phyloP scores from a whole-genome alignment of 768 basidiomycete species.

The Gloeophyllum trabeum region DNA sequence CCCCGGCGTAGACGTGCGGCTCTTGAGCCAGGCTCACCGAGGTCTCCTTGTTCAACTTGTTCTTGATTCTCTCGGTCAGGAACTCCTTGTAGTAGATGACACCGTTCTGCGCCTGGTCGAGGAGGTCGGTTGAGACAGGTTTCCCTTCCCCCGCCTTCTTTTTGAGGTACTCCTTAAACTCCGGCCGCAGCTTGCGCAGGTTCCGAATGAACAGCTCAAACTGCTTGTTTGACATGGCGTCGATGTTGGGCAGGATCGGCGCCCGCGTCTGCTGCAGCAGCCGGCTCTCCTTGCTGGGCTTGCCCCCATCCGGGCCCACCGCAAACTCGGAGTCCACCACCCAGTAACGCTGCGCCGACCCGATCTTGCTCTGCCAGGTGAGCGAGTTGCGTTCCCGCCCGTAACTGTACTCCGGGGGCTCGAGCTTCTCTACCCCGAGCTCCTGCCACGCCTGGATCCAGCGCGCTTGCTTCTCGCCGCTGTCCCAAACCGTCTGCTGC shows the following conservation, averaged over 20 bases:
- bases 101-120: slow-evolving; percentile 4
- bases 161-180: slow-evolving; percentile 38
- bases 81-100: slow-evolving; percentile 8
- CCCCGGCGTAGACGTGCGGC: slow-evolving; percentile 53
- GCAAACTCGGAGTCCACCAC: slow-evolving; percentile 36
- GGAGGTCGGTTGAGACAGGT: slow-evolving; percentile 1
- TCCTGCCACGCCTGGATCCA: slow-evolving; percentile 63
- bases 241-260: slow-evolving; percentile 32
- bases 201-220: slow-evolving; percentile 51
- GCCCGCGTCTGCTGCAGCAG: slow-evolving; percentile 2
- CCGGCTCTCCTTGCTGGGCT: slow-evolving; percentile 2
- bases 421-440: slow-evolving; percentile 30
- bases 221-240: slow-evolving; percentile 45
- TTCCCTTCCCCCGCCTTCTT: slow-evolving; percentile 8
- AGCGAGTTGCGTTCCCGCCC: slow-evolving; percentile 11
- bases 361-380: slow-evolving; percentile 29
- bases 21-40: slow-evolving; percentile 42
- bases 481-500: slow-evolving; percentile 70
- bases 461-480: slow-evolving; percentile 51
- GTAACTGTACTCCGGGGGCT: background rate
- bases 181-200: slow-evolving; percentile 41
- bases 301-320: slow-evolving; percentile 2
- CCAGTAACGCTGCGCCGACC: slow-evolving; percentile 19
- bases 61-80: slow-evolving; percentile 13
- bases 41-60: slow-evolving; percentile 26